Conservation (phyloP, 352 stramenopile species). For the Globisporangium lucens region DNA sequence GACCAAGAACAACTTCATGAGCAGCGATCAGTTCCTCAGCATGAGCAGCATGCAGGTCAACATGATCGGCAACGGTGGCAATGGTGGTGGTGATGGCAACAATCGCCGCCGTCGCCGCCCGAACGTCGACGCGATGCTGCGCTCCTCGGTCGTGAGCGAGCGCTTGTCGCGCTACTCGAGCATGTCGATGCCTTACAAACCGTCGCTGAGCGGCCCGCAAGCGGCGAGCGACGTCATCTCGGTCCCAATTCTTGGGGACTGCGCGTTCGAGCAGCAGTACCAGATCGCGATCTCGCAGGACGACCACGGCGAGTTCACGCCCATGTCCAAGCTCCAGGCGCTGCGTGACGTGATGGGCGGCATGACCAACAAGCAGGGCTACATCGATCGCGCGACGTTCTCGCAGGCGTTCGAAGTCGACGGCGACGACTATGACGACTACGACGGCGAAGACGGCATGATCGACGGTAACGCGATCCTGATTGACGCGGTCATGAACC, state of each 20-base stretch:
- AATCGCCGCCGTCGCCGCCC: slow-evolving; percentile 41
- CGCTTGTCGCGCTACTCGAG: slow-evolving; percentile 48
- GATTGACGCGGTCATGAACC: slow-evolving; percentile 77
- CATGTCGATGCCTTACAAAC: slow-evolving; percentile 42
- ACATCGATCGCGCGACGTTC: slow-evolving; percentile 74
- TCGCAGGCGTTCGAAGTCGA: slow-evolving; percentile 70
- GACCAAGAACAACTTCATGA: slow-evolving; percentile 55
- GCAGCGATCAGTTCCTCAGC: slow-evolving; percentile 51
- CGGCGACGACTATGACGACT: slow-evolving; percentile 50
- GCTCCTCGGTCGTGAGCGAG: slow-evolving; percentile 57
- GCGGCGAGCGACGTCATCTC: slow-evolving; percentile 46
- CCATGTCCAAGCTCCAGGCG: slow-evolving; percentile 60
- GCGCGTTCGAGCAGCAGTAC: slow-evolving; percentile 65
- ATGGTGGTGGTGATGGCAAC: slow-evolving; percentile 20
- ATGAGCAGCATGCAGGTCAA: slow-evolving; percentile 31
- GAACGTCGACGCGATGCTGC: slow-evolving; percentile 68
- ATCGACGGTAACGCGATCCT: slow-evolving; percentile 78
- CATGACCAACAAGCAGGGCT: slow-evolving; percentile 61
- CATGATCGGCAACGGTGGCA: slow-evolving; percentile 24
- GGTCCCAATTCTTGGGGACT: slow-evolving; percentile 68
- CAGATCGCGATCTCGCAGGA: slow-evolving; percentile 63
- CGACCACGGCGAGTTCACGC: slow-evolving; percentile 29
- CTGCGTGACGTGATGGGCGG: slow-evolving; percentile 72
- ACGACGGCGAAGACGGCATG: slow-evolving; percentile 42
- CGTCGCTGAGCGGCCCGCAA: slow-evolving; percentile 31